Percentiles rank a stretch among this genome's conserved stretches.
Conservation (phyloP, 306 rosid genomes). For the Prunus dulcis region DNA sequence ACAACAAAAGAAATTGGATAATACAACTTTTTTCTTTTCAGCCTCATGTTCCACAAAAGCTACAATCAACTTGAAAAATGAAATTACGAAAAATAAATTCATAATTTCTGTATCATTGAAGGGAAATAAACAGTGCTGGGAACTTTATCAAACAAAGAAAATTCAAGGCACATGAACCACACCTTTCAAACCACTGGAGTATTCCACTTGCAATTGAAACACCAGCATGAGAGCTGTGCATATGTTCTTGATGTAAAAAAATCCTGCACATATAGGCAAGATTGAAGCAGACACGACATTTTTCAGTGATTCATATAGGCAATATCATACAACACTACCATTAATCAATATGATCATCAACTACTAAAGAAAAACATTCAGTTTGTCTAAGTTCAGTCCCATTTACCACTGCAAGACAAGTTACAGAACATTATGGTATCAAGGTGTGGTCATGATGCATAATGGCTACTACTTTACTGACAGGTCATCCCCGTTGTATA, state of each 20-base stretch:
- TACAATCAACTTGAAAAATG: neutral
- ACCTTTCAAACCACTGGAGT: slow-evolving; percentile 5
- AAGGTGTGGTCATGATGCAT: neutral
- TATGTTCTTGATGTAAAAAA: neutral
- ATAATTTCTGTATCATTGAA: neutral
- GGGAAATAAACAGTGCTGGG: neutral
- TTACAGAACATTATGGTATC: neutral
- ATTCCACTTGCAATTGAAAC: slow-evolving; percentile 7
- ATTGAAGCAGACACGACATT: neutral
- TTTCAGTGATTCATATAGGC: too few relatives aligned
- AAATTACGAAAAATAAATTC: neutral
- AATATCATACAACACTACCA: neutral
- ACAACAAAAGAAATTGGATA: neutral
- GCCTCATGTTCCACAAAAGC: neutral
- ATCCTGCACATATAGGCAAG: neutral
- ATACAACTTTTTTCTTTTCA: neutral
- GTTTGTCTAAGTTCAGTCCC: neutral
- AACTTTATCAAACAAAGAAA: neutral
- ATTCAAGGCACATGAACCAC: neutral
- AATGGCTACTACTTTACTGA: neutral
- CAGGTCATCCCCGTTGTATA: too few relatives aligned
- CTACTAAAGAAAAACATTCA: neutral
- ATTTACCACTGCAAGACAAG: neutral
- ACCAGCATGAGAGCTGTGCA: slow-evolving; percentile 2
- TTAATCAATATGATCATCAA: neutral